Base-by-base conservation (phyloP, 768 basidiomycete genomes). In the Terana coerulea region DNA sequence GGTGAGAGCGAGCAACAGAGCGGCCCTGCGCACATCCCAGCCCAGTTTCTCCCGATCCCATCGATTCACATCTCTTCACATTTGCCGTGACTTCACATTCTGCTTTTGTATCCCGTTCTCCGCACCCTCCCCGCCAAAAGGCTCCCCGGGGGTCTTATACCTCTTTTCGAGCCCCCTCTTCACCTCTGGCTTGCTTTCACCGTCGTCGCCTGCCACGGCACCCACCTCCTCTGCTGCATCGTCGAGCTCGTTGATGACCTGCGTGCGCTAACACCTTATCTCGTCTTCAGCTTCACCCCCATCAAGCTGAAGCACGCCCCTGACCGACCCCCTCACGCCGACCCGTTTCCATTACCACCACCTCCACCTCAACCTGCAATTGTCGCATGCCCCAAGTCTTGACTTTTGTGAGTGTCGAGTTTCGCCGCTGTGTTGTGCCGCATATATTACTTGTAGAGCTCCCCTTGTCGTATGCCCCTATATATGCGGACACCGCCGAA, bases 181-280 rank as follows among this genome's bases (percentile, higher is more conserved):
- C 57, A 47, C 54, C 51, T 46, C 47, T 50, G 53, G 55, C 57
- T 54, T 42, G 61, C 57, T 45, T 56, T 59, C 55, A 52, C 52
- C 60, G 60, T 57, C 63, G 36, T 56, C 58, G 51, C 55, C 61
- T 51, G 61, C 59, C 55, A 55, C 54, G 55, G 40, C 49, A 33
- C 53, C 40, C 26, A 26, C 41, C 48, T n/a, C 33, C 45, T 36
- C 42, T 37, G 41, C 53, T 48, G 56, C 41, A 29, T 49, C 53
- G 35, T 26, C 35, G 29, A 43, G 44, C 49, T 57, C 45, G 49
- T 53, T 56, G 37, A 61, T 54, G 56, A 37, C 60, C 47, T 47
- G 50, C 53, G 51, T 31, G 61, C 61, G 61, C 63, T 66, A 61
- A 66, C 65, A 54, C 25, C 52, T 37, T 47, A 40, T 48, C 45